Evolutionary conservation across 805 yeast genomes (phyloP).

Genomic region (Phaffomyces opuntiae): DNA sequence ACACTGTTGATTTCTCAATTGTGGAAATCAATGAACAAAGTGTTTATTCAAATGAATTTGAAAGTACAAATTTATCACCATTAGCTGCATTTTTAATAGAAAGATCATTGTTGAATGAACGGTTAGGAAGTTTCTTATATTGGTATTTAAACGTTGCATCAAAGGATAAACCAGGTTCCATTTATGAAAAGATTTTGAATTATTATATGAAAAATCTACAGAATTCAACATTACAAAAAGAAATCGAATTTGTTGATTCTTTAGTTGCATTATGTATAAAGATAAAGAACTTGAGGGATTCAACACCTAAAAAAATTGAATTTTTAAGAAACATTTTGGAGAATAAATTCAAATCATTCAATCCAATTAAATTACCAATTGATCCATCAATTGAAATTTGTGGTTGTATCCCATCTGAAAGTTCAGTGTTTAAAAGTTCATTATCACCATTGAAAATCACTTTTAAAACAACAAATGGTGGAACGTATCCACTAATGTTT

Average conservation of each 20-base stretch:
- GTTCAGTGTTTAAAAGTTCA: slow-evolving; percentile 85
- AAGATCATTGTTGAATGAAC: slow-evolving; percentile 56
- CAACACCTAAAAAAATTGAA: slow-evolving; percentile 72
- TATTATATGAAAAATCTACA: slow-evolving; percentile 35
- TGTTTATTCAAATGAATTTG: slow-evolving; percentile 18
- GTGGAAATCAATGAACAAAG: slow-evolving; percentile 26
- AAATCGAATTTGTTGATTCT: slow-evolving; percentile 61
- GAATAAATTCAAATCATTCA: slow-evolving; percentile 36
- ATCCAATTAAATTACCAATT: slow-evolving; percentile 66
- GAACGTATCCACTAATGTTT: slow-evolving; percentile 74
- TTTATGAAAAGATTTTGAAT: slow-evolving; percentile 39
- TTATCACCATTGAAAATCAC: slow-evolving; percentile 82
- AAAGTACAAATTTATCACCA: slow-evolving; percentile 40
- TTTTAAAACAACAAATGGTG: slow-evolving; percentile 50
- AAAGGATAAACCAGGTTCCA: slow-evolving; percentile 50
- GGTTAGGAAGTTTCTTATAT: slow-evolving; percentile 75
- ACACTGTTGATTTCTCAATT: slow-evolving; percentile 31
- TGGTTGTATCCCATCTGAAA: slow-evolving; percentile 74
- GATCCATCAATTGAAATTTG: slow-evolving; percentile 72
- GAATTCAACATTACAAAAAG: slow-evolving; percentile 37
- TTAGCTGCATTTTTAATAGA: slow-evolving; percentile 69
- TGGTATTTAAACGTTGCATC: slow-evolving; percentile 91
- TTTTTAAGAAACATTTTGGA: slow-evolving; percentile 42
- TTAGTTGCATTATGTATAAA: slow-evolving; percentile 59
- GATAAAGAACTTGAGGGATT: slow-evolving; percentile 61